Conservation (phyloP, 441 rosid species). For the Pelargonium myrrhifolium region DNA sequence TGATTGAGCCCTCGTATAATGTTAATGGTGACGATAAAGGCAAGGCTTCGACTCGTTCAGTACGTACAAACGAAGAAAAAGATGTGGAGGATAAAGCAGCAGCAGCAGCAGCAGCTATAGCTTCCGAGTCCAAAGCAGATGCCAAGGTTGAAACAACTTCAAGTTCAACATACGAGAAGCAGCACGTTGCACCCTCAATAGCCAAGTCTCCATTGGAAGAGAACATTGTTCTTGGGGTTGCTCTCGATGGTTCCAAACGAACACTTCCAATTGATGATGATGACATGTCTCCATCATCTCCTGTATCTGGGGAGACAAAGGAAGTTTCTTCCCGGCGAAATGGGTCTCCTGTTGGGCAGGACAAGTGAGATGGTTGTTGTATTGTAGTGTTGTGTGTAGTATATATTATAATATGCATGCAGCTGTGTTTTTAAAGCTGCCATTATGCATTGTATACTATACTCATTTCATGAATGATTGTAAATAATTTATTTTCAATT, state of each 20-base stretch:
- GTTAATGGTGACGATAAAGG: constrained; percentile 9
- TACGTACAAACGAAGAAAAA: constrained; percentile 9
- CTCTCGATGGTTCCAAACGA: constrained; percentile 19
- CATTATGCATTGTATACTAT: constrained; percentile 5
- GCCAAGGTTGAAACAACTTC: constrained; percentile 13
- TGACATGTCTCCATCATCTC: not conserved
- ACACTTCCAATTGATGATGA: constrained; percentile 18
- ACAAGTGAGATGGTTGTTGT: constrained; percentile 12
- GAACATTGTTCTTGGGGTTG: constrained; percentile 19
- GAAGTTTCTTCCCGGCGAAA: constrained; percentile 18
- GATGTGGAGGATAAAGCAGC: constrained; percentile 1
- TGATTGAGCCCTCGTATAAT: constrained; percentile 15
- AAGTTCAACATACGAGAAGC: too few relatives aligned
- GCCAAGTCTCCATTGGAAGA: constrained; percentile 18
- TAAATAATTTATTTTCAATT: not conserved
- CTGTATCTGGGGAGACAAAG: constrained; percentile 3
- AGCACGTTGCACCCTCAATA: constrained; percentile 6
- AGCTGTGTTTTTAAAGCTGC: constrained; percentile 18
- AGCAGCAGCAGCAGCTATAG: not conserved
- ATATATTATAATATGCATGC: constrained; percentile 17
- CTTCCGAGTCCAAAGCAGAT: constrained; percentile 2
- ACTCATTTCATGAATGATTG: not conserved
- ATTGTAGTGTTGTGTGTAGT: not conserved
- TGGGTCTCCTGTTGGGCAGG: constrained; percentile 15
- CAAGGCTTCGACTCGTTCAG: constrained; percentile 7